These are phyloP conservation scores for Omphalea diandra DNA, from an alignment of 441 rosid genomes.

Conservation along the genomic window DNA sequence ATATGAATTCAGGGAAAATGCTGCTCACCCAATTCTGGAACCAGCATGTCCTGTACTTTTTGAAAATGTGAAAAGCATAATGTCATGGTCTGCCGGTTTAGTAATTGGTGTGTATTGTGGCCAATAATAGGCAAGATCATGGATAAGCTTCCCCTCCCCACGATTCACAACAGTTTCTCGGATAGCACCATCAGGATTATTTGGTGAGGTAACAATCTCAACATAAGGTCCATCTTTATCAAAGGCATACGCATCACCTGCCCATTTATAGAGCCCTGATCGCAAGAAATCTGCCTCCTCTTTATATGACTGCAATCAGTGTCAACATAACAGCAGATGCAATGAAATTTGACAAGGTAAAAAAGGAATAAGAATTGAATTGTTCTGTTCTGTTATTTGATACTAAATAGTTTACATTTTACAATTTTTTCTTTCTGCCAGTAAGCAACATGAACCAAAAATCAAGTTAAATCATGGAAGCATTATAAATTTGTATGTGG, in stretches of 20 bases:
- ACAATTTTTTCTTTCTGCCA: not conserved
- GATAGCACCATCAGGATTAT: slow-evolving; percentile 76
- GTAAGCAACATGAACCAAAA: too few relatives aligned
- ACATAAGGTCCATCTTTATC: slow-evolving; percentile 55
- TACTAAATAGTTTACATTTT: too few relatives aligned
- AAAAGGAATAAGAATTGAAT: not conserved
- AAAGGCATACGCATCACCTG: slow-evolving; percentile 59
- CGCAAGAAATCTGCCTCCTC: slow-evolving; percentile 47
- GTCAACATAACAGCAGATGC: not conserved
- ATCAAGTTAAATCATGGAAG: too few relatives aligned
- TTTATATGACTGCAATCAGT: slow-evolving; percentile 48
- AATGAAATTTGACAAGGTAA: not conserved
- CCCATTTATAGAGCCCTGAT: slow-evolving; percentile 73
- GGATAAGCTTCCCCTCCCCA: slow-evolving; percentile 48
- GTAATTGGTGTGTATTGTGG: slow-evolving; percentile 80
- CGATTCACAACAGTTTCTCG: slow-evolving; percentile 62
- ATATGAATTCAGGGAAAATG: not conserved
- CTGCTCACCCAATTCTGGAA: slow-evolving; percentile 77
- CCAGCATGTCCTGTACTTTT: slow-evolving; percentile 95
- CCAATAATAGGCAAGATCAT: slow-evolving; percentile 91
- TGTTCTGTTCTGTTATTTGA: too few relatives aligned
- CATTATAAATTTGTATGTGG: too few relatives aligned
- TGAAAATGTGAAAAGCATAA: slow-evolving; percentile 87
- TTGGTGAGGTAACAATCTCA: slow-evolving; percentile 71
- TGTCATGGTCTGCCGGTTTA: slow-evolving; percentile 54